phyloP scores from a whole-genome alignment of 805 yeast genomes.

The Wickerhamiella dianesei region DNA sequence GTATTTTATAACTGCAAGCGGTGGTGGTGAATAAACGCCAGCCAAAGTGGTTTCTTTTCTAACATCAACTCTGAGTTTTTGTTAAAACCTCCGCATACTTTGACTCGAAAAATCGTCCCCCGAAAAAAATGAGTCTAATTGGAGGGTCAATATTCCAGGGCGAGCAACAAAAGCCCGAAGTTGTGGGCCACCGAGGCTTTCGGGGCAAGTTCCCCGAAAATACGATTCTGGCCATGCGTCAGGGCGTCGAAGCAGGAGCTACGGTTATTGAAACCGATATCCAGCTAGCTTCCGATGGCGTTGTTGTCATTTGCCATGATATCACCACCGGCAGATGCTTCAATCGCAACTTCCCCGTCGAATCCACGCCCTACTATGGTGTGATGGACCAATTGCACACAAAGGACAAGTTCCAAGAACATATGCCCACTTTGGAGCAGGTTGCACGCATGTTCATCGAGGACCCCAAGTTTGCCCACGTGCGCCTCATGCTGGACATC shows the following conservation, averaged over 20 bases:
- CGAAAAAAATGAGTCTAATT: constrained; percentile 10
- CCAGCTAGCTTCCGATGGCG: constrained; percentile 41
- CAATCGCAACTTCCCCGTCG: constrained; percentile 28
- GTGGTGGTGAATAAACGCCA: neutral
- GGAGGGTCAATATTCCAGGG: constrained; percentile 14
- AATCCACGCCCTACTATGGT: constrained; percentile 26
- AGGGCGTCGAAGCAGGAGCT: constrained; percentile 35
- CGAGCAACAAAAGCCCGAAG: constrained; percentile 19
- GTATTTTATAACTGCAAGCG: neutral
- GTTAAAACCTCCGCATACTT: neutral
- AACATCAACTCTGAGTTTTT: neutral
- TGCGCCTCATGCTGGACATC: constrained; percentile 37
- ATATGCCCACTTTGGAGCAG: constrained; percentile 32
- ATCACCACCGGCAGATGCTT: constrained; percentile 37
- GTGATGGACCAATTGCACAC: constrained; percentile 29
- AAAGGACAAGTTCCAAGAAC: constrained; percentile 24
- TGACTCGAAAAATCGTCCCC: neutral
- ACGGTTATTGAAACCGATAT: constrained; percentile 42
- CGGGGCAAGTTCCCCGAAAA: constrained; percentile 34
- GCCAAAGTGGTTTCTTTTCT: neutral
- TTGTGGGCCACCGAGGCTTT: constrained; percentile 25
- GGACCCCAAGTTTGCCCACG: constrained; percentile 23
- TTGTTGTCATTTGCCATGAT: constrained; percentile 43
- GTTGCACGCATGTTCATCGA: constrained; percentile 29
- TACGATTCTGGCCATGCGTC: constrained; percentile 33